Base-by-base conservation (phyloP, 305 asterid genomes). In the Plantago coronopus region DNA sequence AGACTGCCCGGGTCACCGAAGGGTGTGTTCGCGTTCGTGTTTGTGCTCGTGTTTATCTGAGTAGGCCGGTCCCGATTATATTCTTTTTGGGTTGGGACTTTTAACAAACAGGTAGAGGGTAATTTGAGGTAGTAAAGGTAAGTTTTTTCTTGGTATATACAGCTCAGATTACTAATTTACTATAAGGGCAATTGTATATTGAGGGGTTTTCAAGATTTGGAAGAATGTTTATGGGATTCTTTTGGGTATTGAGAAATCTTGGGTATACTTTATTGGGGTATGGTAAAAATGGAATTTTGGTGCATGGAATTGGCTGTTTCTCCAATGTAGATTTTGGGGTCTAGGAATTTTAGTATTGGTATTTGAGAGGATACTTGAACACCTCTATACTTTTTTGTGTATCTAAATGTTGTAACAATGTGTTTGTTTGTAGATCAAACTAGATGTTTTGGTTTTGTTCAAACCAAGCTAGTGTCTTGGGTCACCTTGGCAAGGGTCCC, bases 1-100 rank as follows among this genome's bases (percentile, higher is more conserved):
- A 59, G 68, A 45, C 70, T 79, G 81, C 84, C 86, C 69, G 69
- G 82, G 83, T 69, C 82, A 71, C 77, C 69, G 64, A 66, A 61
- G 27, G 34, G 27, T 37, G 48, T 60, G 37, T 66, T 49, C n/a
- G n/a, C n/a, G n/a, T n/a, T n/a, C n/a, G n/a, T n/a, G n/a, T n/a
- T n/a, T n/a, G n/a, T n/a, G n/a, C n/a, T n/a, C n/a, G n/a, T n/a
- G n/a, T n/a, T n/a, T n/a, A 65, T 63, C 48, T 62, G 54, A 43
- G 21, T 20, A 45, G 50, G n/a, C 31, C 31, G 61, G 23, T 47
- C 45, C 47, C 29, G 17, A 56, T 34, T 10, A 34, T 34, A 17
- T 54, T 54, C 16, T 31, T 37, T 19, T 64, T 54, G 57, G 54
- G 57, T 57, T 66, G 64, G 57, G 59, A 48, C 53, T 31, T 70